Percentiles rank a stretch among this genome's conserved stretches.
Evolutionary conservation across 208 protist genomes (phyloP).

Genomic region (Entamoeba histolytica): DNA sequence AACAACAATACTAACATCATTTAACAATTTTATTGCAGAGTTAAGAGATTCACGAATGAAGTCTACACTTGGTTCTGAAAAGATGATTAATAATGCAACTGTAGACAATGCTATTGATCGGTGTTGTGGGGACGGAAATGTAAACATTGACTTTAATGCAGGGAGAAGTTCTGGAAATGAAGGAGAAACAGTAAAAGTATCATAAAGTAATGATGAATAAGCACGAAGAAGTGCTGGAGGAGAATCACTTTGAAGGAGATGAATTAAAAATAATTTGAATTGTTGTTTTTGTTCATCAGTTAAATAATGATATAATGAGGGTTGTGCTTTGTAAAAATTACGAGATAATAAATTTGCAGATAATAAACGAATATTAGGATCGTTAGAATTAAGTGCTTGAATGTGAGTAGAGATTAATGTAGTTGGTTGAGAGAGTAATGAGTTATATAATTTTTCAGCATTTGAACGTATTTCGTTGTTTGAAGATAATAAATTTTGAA

Average conservation of each 20-base stretch:
- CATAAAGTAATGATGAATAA: neutral
- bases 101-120: neutral
- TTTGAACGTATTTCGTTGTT: neutral
- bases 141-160: neutral
- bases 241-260: neutral
- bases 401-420: neutral
- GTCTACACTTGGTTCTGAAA: neutral
- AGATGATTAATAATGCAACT: neutral
- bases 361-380: neutral
- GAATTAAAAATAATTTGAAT: neutral
- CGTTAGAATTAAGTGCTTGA: neutral
- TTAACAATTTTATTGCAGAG: neutral
- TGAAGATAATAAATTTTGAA: neutral
- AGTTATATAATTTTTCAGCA: neutral
- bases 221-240: neutral
- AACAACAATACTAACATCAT: neutral
- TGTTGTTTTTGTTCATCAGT: neutral
- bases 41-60: neutral
- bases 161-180: neutral
- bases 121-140: neutral
- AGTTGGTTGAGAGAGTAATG: neutral
- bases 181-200: neutral
- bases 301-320: neutral
- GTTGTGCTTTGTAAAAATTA: neutral
- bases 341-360: neutral